These are phyloP conservation scores for Hygrophoropsis aurantiaca DNA, from an alignment of 768 basidiomycete genomes.

Conservation along the genomic window DNA sequence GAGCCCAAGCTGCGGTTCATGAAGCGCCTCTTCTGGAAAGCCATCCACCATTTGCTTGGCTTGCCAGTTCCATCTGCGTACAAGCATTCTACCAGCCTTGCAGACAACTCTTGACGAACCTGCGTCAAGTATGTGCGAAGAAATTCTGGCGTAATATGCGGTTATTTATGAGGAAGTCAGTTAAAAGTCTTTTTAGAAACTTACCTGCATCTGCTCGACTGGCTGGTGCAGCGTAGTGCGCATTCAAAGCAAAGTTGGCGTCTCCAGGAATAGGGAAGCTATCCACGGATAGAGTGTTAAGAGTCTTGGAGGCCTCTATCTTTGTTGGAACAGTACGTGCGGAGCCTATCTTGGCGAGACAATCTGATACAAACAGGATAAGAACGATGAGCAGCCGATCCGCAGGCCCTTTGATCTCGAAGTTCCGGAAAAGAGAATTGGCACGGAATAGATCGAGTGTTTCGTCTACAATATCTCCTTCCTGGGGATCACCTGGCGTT, in stretches of 20 bases:
- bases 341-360: conserved; percentile 84
- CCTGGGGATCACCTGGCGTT: conserved; percentile 67
- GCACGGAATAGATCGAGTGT: conserved; percentile 95
- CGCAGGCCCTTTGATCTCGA: conserved; percentile 98
- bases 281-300: conserved; percentile 93
- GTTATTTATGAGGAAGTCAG: conserved; percentile 7
- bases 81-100: conserved; percentile 80
- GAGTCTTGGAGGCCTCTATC: conserved; percentile 82
- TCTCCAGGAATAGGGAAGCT: conserved; percentile 94
- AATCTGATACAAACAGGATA: conserved; percentile 97
- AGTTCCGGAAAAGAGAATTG: conserved; percentile 98
- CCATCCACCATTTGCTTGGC: conserved; percentile 99
- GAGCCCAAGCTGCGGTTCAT: conserved; percentile 87
- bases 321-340: conserved; percentile 67
- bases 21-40: conserved; percentile 96
- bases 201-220: conserved; percentile 80
- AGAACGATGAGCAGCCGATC: conserved; percentile 95
- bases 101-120: conserved; percentile 88
- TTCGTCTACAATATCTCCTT: conserved; percentile 93
- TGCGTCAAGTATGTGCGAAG: conserved; percentile 91
- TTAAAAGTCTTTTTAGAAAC: conserved; percentile 16
- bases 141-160: conserved; percentile 54
- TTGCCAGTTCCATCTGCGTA: conserved; percentile 93
- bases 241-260: conserved; percentile 89
- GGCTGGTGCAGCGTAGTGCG: conserved; percentile 82